Base-by-base conservation (phyloP, 768 basidiomycete genomes). In the Tulasnella sp. region DNA sequence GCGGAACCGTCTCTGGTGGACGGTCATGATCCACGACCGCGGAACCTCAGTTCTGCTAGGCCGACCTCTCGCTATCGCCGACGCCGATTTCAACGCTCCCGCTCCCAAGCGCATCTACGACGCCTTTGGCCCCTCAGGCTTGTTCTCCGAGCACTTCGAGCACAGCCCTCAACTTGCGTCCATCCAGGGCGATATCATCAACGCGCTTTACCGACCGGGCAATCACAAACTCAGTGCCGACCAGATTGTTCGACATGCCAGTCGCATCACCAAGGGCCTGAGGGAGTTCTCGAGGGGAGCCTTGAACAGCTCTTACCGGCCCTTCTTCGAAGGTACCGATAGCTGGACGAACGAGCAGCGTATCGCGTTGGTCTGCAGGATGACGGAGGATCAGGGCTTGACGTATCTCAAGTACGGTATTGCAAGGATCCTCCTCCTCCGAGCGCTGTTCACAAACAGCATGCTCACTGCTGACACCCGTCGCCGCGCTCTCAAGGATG, bases 181-280 rank as follows among this genome's bases (percentile, higher is more conserved):
- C 75, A 91, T 94, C 72, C 92, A 94, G 75, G 92, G 92, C 4
- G 92, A 94, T 74, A 91, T 94, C 73, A 90, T 94, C 82, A 91
- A 91, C 78, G 91, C 90, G 11, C 83, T 94, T 8, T 94, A 94
- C 77, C 84, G 87, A 8, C 92, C 92, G 1, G 87, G 88, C n/a
- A 84, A 84, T 47, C 89, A 90, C 79, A 84, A 84, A 63, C 89
- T 90, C 79, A 84, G 83, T 29, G 85, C 84, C 0, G 90, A 91
- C 75, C 82, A 85, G 9, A 86, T 92, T 74, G 87, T 92, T 84
- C 86, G 87, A 59, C 88, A 90, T 76, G 90, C 92, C 29, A 89
- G 84, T 29, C 84, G 92, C 69, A 92, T 94, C 71, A 89, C 91
- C 74, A 90, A 88, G 80, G 87, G 86, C 75, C 88, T 93, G 85